Percentiles rank a stretch among this genome's conserved stretches.
Conservation (phyloP, 345 rosid species). For the Cardamine chenopodiifolia region DNA sequence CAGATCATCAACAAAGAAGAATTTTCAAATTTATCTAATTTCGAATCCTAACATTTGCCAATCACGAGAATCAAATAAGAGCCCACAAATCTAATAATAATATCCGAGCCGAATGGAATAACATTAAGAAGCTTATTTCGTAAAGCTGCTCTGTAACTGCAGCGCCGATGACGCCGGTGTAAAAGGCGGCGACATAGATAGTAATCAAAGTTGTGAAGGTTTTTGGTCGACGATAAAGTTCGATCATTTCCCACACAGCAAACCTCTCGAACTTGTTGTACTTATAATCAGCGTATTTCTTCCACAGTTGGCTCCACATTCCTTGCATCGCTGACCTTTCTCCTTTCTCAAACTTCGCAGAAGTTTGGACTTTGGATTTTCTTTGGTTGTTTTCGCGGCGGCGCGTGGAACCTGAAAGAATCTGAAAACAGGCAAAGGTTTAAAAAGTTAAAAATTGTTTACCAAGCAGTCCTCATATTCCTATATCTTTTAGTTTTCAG, state of each 20-base stretch:
- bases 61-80: constrained; percentile 21
- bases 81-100: background rate
- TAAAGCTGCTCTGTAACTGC: constrained; percentile 88
- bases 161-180: constrained; percentile 84
- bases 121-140: constrained; percentile 49
- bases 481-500: background rate
- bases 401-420: constrained; percentile 31
- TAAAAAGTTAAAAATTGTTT: background rate
- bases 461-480: constrained; percentile 22
- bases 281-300: constrained; percentile 76
- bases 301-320: constrained; percentile 79
- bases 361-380: background rate
- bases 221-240: constrained; percentile 79
- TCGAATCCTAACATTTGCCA: constrained; percentile 27
- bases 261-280: constrained; percentile 77
- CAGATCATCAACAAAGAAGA: background rate
- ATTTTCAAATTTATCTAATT: background rate
- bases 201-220: constrained; percentile 72
- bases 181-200: constrained; percentile 76
- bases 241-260: constrained; percentile 84
- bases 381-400: constrained; percentile 13
- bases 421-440: background rate
- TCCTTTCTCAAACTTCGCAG: background rate
- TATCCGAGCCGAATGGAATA: background rate
- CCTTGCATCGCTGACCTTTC: constrained; percentile 38